Evolutionary conservation across 257 asterid species (phyloP), one percentile per base, ranked within the genome.

Genomic region (Cinchona pubescens): DNA sequence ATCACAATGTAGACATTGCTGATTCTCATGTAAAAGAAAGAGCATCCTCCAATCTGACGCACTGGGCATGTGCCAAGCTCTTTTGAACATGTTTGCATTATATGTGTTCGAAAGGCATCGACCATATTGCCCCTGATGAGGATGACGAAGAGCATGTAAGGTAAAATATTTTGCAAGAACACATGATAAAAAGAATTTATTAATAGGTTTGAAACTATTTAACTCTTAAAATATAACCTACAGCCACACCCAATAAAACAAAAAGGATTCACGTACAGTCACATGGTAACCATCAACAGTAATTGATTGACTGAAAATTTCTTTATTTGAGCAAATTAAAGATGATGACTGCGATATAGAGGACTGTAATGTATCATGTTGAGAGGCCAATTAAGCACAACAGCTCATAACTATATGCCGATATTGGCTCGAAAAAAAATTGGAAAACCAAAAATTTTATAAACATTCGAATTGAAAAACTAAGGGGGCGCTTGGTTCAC

Each of bases 1-100:
- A 95, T 90, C 87, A 95, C 99, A 51, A 95, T 92, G 85, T 95
- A 95, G 48, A 95, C 99, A 82, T 95, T 95, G 87, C 96, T 95
- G 82, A 92, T 86, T 83, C 99, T 88, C 98, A 95, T 95, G 87
- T 92, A 95, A 85, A 95, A 88, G 92, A 95, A 95, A 73, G 99
- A 95, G 87, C 99, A 92, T 56, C 98, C 99, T 74, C 98, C 99
- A 83, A 95, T 95, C 87, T 95, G 99, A 70, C 99, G 91, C 43
- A 95, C 99, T 42, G 99, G 99, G 81, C 99, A 95, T 56, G 97
- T 89, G 37, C 99, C 99, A 75, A 95, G 99, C 83, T 95, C 99
- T 88, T 95, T 95, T 53, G n/a, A n/a, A n/a, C n/a, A n/a, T n/a
- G 98, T 92, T 86, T 95, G 99, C 99, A 95, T 95, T 76, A 95